Evolutionary conservation across 2,329 filamentous ascomycete species (phyloP).

Genomic region (Diaporthe sp.): DNA sequence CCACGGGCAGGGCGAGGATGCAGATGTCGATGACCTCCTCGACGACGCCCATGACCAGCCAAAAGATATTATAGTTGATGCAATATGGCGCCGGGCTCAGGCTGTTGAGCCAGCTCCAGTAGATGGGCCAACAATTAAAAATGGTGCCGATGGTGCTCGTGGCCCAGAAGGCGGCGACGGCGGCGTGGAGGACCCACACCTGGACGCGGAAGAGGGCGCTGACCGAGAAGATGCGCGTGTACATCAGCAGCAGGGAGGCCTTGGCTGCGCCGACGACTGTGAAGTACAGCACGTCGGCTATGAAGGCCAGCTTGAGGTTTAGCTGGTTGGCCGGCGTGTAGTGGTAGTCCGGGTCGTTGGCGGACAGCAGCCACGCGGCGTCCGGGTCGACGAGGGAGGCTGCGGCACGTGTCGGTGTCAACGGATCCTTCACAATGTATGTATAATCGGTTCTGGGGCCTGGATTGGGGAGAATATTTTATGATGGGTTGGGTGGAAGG

Average conservation of each 20-base stretch:
- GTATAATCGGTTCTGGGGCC: too few relatives aligned
- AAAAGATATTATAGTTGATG: slow-evolving; percentile 42
- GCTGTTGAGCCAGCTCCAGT: slow-evolving; percentile 37
- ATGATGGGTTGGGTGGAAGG: too few relatives aligned
- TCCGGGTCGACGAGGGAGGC: slow-evolving; percentile 5
- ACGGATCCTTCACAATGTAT: not conserved
- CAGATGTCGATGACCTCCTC: slow-evolving; percentile 23
- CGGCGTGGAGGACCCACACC: slow-evolving; percentile 32
- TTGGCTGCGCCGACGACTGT: slow-evolving; percentile 43
- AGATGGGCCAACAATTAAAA: slow-evolving; percentile 40
- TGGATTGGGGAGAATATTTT: too few relatives aligned
- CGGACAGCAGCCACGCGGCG: slow-evolving; percentile 1
- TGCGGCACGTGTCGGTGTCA: not conserved
- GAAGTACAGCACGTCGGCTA: slow-evolving; percentile 44
- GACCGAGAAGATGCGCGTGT: slow-evolving; percentile 44
- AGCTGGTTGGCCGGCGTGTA: slow-evolving; percentile 31
- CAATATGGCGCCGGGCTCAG: slow-evolving; percentile 38
- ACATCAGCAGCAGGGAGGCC: slow-evolving; percentile 46
- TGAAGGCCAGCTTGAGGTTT: slow-evolving; percentile 36
- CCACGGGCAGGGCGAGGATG: slow-evolving; percentile 19
- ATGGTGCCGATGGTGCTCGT: slow-evolving; percentile 38
- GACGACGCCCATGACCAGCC: slow-evolving; percentile 28
- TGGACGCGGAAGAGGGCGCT: slow-evolving; percentile 40
- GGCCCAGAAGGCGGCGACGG: slow-evolving; percentile 40
- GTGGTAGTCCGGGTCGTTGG: slow-evolving; percentile 17